phyloP scores from a whole-genome alignment of 2,329 filamentous ascomycete genomes.

The Oidium heveae region DNA sequence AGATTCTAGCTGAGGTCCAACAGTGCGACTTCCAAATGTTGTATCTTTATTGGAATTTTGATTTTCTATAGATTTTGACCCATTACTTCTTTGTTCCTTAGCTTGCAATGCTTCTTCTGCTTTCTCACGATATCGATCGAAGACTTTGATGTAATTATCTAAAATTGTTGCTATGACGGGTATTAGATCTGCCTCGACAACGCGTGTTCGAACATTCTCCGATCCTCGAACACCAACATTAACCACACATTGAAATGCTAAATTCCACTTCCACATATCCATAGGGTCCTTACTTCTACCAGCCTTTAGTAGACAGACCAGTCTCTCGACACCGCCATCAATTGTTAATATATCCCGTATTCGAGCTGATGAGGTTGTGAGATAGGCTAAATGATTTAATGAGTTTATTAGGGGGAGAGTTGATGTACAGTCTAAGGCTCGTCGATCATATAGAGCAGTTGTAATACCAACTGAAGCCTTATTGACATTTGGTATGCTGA shows the following conservation, averaged over 20 bases:
- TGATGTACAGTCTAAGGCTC: conserved; percentile 93
- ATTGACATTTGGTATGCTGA: conserved; percentile 97
- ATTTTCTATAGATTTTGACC: conserved; percentile 9
- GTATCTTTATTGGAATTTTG: conserved; percentile 12
- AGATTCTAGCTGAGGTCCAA: conserved; percentile 21
- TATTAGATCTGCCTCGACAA: conserved; percentile 97
- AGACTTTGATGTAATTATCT: conserved; percentile 92
- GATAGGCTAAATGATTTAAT: conserved; percentile 91
- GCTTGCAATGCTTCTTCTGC: conserved; percentile 56
- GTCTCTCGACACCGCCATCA: conserved; percentile 88
- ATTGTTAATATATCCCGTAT: conserved; percentile 96
- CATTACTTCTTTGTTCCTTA: conserved; percentile 16
- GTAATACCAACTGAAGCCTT: conserved; percentile 98
- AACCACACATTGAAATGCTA: conserved; percentile 96
- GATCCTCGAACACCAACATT: conserved; percentile 95
- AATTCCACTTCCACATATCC: conserved; percentile 99
- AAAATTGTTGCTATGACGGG: conserved; percentile 95
- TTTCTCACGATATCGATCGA: conserved; percentile 75
- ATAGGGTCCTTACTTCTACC: conserved; percentile 94
- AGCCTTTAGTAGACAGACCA: conserved; percentile 95
- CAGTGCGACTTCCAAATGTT: conserved; percentile 26
- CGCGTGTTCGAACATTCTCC: conserved; percentile 75
- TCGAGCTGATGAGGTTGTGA: conserved; percentile 89
- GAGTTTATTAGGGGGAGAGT: conserved; percentile 96
- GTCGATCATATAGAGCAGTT: conserved; percentile 88